Evolutionary conservation across 2,329 filamentous ascomycete genomes (phyloP), one percentile per base, ranked within the genome.

Genomic region (Lecanosticta acicola): DNA sequence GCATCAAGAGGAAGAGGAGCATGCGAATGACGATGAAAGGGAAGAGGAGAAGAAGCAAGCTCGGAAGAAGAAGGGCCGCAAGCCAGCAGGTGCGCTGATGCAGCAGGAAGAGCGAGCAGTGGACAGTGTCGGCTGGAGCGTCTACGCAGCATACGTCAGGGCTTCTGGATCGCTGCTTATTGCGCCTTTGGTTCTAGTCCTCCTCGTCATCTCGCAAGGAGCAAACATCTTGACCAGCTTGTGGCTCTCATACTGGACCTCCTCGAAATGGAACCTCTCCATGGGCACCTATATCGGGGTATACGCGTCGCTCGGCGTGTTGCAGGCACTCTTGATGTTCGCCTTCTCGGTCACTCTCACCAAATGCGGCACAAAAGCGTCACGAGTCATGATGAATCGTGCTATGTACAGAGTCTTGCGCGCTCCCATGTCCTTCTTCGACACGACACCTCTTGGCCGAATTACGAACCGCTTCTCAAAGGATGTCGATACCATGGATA

Each of bases 381-480:
- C 87, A 62, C 91, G 85, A 65, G 75, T 76, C 32, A 88, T 97
- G 79, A 77, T 97, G 41, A 80, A 84, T 21, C 75, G 80, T 29
- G 91, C 93, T 4, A 86, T 97, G 59, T 80, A 76, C 7, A 78
- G 86, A 13, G 87, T 93, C 1, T 65, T 84, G 7, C 72, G 80
- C 38, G 81, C 81, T 3, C 81, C 81, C 1, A 83, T 84, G 88
- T 85, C 86, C 3, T 97, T 97, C 71, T 97, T 97, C 69, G 93
- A 98, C 60, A 97, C 93, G 0, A 97, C 93, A 0, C 93, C 93
- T 0, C 77, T 97, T 1, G 93, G 93, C 16, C 84, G 91, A 32
- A 96, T 97, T 65, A 95, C 89, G 17, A 97, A 97, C 66, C 86
- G 93, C 13, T 97, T 97, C 69, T 94, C 88, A 24, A 85, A 91